phyloP scores from a whole-genome alignment of 345 rosid species.

The Populus euphratica region DNA sequence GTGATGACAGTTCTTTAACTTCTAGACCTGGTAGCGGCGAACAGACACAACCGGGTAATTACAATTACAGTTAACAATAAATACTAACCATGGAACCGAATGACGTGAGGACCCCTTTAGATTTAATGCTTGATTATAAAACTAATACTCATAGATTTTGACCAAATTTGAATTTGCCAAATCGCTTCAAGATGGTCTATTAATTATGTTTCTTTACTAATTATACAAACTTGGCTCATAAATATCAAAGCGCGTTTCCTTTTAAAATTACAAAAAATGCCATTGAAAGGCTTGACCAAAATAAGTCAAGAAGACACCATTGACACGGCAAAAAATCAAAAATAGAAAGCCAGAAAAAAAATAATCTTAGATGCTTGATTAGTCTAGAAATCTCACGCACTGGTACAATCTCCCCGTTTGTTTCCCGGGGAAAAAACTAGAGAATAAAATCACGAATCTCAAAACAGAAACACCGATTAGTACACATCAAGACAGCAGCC shows the following conservation, averaged over 20 bases:
- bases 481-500: not conserved
- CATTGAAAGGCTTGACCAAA: not conserved
- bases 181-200: not conserved
- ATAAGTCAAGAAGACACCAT: not conserved
- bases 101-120: conserved; percentile 5
- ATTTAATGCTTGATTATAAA: not conserved
- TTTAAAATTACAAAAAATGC: not conserved
- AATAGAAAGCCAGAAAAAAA: not conserved
- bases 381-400: not conserved
- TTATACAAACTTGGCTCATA: not conserved
- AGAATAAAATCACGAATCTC: not conserved
- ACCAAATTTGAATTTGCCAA: not conserved
- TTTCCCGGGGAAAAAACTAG: not conserved
- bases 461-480: not conserved
- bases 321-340: not conserved
- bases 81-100: not conserved
- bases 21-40: not conserved
- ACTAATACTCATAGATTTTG: not conserved
- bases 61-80: not conserved
- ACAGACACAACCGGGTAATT: not conserved
- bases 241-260: not conserved
- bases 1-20: not conserved
- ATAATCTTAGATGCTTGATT: not conserved
- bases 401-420: not conserved
- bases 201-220: not conserved